These are phyloP conservation scores for Fusarium phyllophilum DNA, from an alignment of 2,329 filamentous ascomycete genomes.

Conservation along the genomic window DNA sequence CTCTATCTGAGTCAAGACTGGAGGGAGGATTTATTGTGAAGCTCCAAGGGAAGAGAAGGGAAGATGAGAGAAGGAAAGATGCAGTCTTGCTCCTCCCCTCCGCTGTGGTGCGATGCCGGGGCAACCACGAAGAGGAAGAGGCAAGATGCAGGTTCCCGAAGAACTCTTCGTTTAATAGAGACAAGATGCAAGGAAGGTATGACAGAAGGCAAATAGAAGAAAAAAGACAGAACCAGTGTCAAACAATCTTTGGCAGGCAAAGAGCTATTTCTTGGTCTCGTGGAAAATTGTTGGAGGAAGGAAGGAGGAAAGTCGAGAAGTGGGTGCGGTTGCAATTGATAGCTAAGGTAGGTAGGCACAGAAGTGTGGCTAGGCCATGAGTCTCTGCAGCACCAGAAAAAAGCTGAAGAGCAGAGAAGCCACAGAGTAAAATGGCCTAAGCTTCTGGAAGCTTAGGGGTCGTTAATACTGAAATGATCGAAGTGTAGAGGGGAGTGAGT, in stretches of 20 bases:
- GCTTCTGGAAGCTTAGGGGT: background rate
- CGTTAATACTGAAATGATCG: background rate
- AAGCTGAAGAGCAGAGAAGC: background rate
- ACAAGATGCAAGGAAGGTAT: no score
- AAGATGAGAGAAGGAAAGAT: background rate
- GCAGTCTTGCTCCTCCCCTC: background rate
- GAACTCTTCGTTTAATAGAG: background rate
- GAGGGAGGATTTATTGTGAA: background rate
- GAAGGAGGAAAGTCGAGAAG: background rate
- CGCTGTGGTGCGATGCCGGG: background rate
- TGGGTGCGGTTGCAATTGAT: conserved; percentile 12
- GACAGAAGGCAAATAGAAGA: background rate
- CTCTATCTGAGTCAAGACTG: background rate
- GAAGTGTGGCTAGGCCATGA: background rate
- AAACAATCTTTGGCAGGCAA: background rate
- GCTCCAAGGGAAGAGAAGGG: background rate
- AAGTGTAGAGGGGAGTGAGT: background rate
- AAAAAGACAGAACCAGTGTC: background rate
- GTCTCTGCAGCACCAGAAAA: background rate
- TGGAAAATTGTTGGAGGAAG: conserved; percentile 2
- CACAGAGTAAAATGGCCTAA: background rate
- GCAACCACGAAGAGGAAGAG: background rate
- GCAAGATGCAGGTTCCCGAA: background rate
- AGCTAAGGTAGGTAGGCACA: background rate
- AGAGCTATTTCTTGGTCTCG: background rate